Percentiles rank a stretch among this genome's conserved stretches.
Conservation (phyloP, 2,329 filamentous ascomycete species). For the Arthrinium puccinioides region DNA sequence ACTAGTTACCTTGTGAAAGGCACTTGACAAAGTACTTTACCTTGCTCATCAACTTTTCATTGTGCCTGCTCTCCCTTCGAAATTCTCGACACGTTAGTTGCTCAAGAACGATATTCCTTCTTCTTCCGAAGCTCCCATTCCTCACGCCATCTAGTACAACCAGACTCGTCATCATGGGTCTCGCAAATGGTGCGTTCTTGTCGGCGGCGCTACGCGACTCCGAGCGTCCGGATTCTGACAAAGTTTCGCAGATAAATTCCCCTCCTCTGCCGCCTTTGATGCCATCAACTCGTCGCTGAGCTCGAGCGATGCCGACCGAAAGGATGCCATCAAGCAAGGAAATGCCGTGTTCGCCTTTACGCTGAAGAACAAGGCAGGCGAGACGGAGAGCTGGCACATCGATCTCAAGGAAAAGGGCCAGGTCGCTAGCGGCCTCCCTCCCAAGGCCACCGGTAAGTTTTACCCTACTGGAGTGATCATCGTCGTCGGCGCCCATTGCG, state of each 20-base stretch:
- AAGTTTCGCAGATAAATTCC: constrained; percentile 61
- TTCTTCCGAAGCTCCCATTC: no score
- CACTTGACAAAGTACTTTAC: no score
- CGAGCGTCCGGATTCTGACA: not conserved
- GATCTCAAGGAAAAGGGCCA: constrained; percentile 87
- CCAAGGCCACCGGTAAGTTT: constrained; percentile 74
- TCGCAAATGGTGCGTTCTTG: constrained; percentile 59
- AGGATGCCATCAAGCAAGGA: constrained; percentile 84
- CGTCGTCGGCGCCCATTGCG: no score
- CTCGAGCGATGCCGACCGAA: constrained; percentile 59
- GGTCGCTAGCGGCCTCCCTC: constrained; percentile 70
- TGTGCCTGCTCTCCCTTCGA: no score
- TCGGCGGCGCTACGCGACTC: not conserved
- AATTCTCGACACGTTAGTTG: no score
- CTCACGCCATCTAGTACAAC: no score
- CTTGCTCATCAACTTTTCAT: no score
- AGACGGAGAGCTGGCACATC: constrained; percentile 85
- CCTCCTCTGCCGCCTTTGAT: constrained; percentile 87
- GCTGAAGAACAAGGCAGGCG: constrained; percentile 77
- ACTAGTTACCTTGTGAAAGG: no score
- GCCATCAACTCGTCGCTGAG: constrained; percentile 68
- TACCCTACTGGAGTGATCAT: not conserved
- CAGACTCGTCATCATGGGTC: constrained; percentile 55
- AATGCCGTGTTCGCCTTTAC: constrained; percentile 86
- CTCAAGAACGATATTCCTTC: no score